Evolutionary conservation across 2,329 filamentous ascomycete genomes (phyloP).

Genomic region (Whalleya microplaca): DNA sequence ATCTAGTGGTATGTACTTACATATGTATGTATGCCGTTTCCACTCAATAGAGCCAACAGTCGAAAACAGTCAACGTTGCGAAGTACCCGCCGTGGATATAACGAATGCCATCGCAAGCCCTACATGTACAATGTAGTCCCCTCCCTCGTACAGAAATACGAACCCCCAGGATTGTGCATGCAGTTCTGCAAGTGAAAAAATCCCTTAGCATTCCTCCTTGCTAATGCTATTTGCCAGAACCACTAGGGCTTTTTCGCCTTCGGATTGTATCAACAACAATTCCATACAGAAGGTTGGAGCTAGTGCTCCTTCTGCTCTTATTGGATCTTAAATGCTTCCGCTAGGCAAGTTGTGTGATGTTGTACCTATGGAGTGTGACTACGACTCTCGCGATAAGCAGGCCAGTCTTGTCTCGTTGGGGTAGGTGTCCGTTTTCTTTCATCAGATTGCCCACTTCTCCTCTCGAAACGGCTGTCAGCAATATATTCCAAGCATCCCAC

Average conservation of each 20-base stretch:
- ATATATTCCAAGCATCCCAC: background rate
- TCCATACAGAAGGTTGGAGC: background rate
- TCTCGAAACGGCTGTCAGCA: background rate
- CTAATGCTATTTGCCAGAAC: background rate
- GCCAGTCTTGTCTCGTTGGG: conserved; percentile 13
- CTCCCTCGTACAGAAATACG: conserved; percentile 18
- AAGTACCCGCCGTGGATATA: background rate
- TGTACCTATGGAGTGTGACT: conserved; percentile 9
- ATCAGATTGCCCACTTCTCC: background rate
- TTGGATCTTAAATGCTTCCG: background rate
- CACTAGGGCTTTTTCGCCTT: background rate
- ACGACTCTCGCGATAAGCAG: conserved; percentile 21
- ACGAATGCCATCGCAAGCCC: background rate
- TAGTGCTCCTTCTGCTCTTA: background rate
- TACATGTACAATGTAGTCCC: background rate
- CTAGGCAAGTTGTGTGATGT: conserved; percentile 1
- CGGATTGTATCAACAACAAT: background rate
- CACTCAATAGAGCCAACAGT: background rate
- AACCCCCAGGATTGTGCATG: conserved; percentile 10
- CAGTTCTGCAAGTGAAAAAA: conserved; percentile 1
- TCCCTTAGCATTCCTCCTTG: conserved; percentile 1
- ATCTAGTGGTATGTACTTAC: background rate
- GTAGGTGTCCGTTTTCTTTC: conserved; percentile 5
- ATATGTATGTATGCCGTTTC: background rate
- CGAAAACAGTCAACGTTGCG: background rate